Evolutionary conservation across 1,284 basidiomycete species (phyloP).

Genomic region (Somion occarium): DNA sequence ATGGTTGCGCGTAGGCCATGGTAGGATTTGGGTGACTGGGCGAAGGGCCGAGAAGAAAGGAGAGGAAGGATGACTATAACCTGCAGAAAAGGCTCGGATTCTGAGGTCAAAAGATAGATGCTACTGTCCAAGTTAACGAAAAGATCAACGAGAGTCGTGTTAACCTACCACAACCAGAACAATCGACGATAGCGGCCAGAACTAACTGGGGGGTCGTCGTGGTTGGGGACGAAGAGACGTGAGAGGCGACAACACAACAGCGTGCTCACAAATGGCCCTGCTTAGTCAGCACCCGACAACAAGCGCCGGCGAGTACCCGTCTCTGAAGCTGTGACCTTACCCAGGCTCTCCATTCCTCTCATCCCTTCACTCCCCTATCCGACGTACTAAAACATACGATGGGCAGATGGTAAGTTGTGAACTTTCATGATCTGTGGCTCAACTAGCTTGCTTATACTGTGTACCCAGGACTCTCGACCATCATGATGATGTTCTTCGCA

Average conservation of each 20-base stretch:
- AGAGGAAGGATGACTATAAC: not conserved
- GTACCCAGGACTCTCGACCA: conserved; percentile 56
- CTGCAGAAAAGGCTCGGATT: not conserved
- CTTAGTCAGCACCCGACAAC: not conserved
- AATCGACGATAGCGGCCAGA: conserved; percentile 7
- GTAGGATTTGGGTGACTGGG: conserved; percentile 20
- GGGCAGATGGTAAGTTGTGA: conserved; percentile 29
- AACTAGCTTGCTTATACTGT: not conserved
- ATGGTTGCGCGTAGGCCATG: conserved; percentile 62
- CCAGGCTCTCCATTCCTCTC: not conserved
- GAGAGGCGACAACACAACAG: conserved; percentile 5
- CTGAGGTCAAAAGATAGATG: conserved; percentile 1
- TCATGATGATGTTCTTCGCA: conserved; percentile 60
- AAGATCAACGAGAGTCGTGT: not conserved
- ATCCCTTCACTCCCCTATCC: conserved; percentile 10
- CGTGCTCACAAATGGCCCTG: not conserved
- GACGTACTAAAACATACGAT: conserved; percentile 17
- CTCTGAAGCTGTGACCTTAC: not conserved
- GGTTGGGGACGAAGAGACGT: conserved; percentile 19
- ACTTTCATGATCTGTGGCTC: not conserved
- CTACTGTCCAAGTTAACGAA: not conserved
- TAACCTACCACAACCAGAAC: too few species aligned
- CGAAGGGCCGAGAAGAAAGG: conserved; percentile 10
- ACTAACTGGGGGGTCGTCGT: conserved; percentile 12
- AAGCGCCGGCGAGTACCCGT: not conserved